Evolutionary conservation across 2,329 filamentous ascomycete genomes (phyloP), one percentile per base, ranked within the genome.

Genomic region (Botrytis galanthina): DNA sequence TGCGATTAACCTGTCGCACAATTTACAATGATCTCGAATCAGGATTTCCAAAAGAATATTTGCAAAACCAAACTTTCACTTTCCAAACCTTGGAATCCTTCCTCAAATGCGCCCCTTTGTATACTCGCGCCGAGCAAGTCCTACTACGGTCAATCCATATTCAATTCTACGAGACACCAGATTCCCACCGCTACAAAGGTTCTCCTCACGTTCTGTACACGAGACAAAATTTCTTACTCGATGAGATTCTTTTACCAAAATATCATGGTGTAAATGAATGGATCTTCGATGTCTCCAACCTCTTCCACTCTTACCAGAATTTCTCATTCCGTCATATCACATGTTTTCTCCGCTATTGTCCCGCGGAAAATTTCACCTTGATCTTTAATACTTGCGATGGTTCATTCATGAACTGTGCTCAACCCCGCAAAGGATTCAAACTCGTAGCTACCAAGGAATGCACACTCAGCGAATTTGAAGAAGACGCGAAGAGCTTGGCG

Each of bases 381-480:
- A 16, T 62, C 4, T 62, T 44, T 37, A 44, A 62, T 42, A 62
- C 37, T 4, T 62, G 60, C 60, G 26, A 42, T 62, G 60, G 37
- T 44, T 42, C 37, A 4, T 9, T 62, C 8, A 4, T 62, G 37
- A 42, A 62, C 12, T 62, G 37, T 12, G 60, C 5, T 29, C 37
- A 62, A 12, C 37, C 60, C 5, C 39, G 60, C 26, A 4, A 42
- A 42, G 60, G 37, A 20, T 62, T 62, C 14, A 4, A 20, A 8
- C 39, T 42, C 22, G 12, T 3, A n/a, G 2, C 0, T 5, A 62
- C 7, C 22, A 1, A 18, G 3, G 0, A 16, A 10, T 9, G 26
- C 8, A 18, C 6, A 14, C 39, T 42, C 37, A 2, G 1, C 4
- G 26, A 29, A 18, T 62, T 42, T 26, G 37, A n/a, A 16, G 5